These are phyloP conservation scores for Debaryomyces psychrophilus DNA, from an alignment of 1,139 yeast genomes.

Conservation along the genomic window DNA sequence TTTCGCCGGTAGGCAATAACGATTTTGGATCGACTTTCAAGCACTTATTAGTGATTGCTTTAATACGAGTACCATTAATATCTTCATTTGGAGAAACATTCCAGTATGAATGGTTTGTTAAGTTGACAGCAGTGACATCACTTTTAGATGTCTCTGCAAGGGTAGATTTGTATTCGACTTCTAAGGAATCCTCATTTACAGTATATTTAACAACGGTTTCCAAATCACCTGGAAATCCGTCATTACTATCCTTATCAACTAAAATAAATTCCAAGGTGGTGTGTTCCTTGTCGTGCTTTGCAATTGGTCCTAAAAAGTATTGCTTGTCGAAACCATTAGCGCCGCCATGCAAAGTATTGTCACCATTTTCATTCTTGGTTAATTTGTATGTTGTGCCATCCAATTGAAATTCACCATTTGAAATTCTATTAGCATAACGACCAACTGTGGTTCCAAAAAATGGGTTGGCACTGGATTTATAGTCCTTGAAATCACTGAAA, in stretches of 20 bases:
- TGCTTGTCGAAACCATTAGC: conserved; percentile 53
- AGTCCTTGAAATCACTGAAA: conserved; percentile 40
- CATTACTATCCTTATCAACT: conserved; percentile 49
- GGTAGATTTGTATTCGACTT: conserved; percentile 52
- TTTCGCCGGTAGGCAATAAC: conserved; percentile 56
- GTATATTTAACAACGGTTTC: conserved; percentile 47
- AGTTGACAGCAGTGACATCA: conserved; percentile 54
- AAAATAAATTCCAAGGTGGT: conserved; percentile 43
- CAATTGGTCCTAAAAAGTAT: conserved; percentile 54
- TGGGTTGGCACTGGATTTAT: conserved; percentile 43
- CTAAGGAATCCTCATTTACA: conserved; percentile 32
- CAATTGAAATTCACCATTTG: conserved; percentile 46
- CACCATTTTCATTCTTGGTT: conserved; percentile 43
- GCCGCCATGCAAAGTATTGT: conserved; percentile 57
- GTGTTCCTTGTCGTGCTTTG: conserved; percentile 32
- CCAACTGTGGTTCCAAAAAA: conserved; percentile 68
- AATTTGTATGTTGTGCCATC: conserved; percentile 45
- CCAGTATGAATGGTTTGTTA: conserved; percentile 70
- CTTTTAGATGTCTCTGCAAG: conserved; percentile 39
- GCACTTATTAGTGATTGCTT: conserved; percentile 28
- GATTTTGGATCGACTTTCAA: conserved; percentile 43
- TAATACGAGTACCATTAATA: conserved; percentile 40
- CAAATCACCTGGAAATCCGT: conserved; percentile 61
- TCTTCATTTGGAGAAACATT: conserved; percentile 35
- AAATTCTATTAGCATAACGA: conserved; percentile 63